Evolutionary conservation across 2,329 filamentous ascomycete genomes (phyloP).

Genomic region (Colletotrichum acutatum): DNA sequence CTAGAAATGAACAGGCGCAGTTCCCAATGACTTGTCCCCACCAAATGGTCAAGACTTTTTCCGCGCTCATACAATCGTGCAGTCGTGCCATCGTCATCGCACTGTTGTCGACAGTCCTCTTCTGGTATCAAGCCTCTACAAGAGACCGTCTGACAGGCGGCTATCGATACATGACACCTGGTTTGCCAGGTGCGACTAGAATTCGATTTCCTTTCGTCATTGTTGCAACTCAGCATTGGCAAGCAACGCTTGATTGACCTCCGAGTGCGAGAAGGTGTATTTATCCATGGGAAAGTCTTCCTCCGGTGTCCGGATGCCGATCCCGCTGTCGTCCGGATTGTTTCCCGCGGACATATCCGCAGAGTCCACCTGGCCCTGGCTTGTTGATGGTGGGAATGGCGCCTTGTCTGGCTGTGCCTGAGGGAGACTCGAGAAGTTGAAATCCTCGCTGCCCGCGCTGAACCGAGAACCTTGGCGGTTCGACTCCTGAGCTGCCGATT

Average conservation of each 20-base stretch:
- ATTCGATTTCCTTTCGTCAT: slow-evolving; percentile 18
- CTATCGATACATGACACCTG: slow-evolving; percentile 31
- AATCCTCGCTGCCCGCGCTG: slow-evolving; percentile 58
- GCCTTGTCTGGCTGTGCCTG: slow-evolving; percentile 62
- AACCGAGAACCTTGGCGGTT: slow-evolving; percentile 52
- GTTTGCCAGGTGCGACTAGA: slow-evolving; percentile 29
- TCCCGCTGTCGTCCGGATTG: slow-evolving; percentile 75
- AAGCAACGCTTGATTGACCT: slow-evolving; percentile 47
- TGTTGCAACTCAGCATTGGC: slow-evolving; percentile 43
- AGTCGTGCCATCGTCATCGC: slow-evolving; percentile 37
- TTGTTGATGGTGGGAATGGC: slow-evolving; percentile 59
- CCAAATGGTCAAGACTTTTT: slow-evolving; percentile 25
- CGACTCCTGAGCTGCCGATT: slow-evolving; percentile 48
- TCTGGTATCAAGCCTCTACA: slow-evolving; percentile 26
- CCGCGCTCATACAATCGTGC: slow-evolving; percentile 37
- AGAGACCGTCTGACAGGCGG: slow-evolving; percentile 24
- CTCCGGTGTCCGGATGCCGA: slow-evolving; percentile 75
- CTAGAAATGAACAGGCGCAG: slow-evolving; percentile 28
- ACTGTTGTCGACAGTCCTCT: slow-evolving; percentile 32
- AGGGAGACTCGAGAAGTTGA: slow-evolving; percentile 55
- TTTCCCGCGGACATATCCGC: slow-evolving; percentile 56
- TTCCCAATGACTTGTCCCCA: neutral
- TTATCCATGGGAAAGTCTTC: slow-evolving; percentile 73
- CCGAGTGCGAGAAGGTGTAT: slow-evolving; percentile 57
- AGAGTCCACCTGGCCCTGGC: slow-evolving; percentile 54